These are phyloP conservation scores for Paratinospora sagittata DNA, from an alignment of 164 flowering plant genomes.

Conservation along the genomic window DNA sequence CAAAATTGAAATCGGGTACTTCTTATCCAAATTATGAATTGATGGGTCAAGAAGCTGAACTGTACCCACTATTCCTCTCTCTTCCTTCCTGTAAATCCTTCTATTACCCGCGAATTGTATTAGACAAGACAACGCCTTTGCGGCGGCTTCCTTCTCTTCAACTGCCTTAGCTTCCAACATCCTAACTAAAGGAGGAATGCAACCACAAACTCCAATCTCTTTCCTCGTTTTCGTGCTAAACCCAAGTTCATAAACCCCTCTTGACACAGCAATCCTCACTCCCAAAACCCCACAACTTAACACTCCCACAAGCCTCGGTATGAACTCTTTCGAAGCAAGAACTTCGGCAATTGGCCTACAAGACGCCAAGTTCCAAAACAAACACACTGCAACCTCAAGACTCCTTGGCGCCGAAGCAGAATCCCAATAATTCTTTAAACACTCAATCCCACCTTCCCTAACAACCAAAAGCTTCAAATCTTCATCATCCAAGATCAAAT, in stretches of 20 bases:
- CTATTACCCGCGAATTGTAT: slow-evolving; percentile 46
- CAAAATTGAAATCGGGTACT: slow-evolving; percentile 52
- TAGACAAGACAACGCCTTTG: slow-evolving; percentile 51
- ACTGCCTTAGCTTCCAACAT: slow-evolving; percentile 76
- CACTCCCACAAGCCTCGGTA: slow-evolving; percentile 32
- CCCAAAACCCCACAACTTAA: slow-evolving; percentile 46
- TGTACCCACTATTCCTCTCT: slow-evolving; percentile 44
- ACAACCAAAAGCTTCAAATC: slow-evolving; percentile 49
- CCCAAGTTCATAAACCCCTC: slow-evolving; percentile 50
- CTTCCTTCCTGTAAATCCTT: slow-evolving; percentile 60
- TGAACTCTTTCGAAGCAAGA: slow-evolving; percentile 53
- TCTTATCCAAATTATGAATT: slow-evolving; percentile 52
- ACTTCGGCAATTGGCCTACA: slow-evolving; percentile 40
- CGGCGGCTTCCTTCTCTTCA: slow-evolving; percentile 72
- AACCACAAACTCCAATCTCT: slow-evolving; percentile 69
- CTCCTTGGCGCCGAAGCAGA: slow-evolving; percentile 30
- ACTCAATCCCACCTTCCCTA: slow-evolving; percentile 62
- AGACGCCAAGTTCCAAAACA: slow-evolving; percentile 45
- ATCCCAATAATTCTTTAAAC: slow-evolving; percentile 73
- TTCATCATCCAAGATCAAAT: slow-evolving; percentile 50
- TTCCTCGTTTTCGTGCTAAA: slow-evolving; percentile 42
- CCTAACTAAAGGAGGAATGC: slow-evolving; percentile 45
- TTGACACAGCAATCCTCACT: slow-evolving; percentile 57
- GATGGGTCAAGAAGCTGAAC: slow-evolving; percentile 74
- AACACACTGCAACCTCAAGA: slow-evolving; percentile 54